phyloP scores from a whole-genome alignment of 2,329 filamentous ascomycete genomes.

The Epichloe festucae region DNA sequence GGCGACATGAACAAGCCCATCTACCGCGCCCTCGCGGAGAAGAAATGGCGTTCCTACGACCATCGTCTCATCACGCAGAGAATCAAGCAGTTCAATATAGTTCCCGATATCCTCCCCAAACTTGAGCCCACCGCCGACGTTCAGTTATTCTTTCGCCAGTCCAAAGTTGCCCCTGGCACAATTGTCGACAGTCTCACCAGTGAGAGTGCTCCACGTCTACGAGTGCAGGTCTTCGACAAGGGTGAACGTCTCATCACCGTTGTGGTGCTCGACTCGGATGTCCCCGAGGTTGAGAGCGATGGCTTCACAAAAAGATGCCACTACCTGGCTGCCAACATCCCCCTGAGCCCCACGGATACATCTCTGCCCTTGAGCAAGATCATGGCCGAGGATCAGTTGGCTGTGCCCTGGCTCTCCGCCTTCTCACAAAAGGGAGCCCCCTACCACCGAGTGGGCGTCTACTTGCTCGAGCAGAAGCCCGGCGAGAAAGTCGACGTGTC shows the following conservation, averaged over 20 bases:
- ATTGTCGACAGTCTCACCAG: constrained; percentile 64
- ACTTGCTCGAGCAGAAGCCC: constrained; percentile 68
- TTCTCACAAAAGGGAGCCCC: constrained; percentile 76
- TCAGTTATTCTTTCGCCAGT: constrained; percentile 63
- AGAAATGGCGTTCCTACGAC: constrained; percentile 78
- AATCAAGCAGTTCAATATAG: constrained; percentile 71
- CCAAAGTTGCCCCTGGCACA: constrained; percentile 60
- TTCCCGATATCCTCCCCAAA: constrained; percentile 75
- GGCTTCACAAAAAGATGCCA: constrained; percentile 72
- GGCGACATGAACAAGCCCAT: constrained; percentile 94
- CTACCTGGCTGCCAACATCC: constrained; percentile 62
- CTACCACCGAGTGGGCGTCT: constrained; percentile 78
- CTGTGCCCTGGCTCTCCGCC: constrained; percentile 71
- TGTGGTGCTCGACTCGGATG: constrained; percentile 79
- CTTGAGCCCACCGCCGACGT: constrained; percentile 71
- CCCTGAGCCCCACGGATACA: constrained; percentile 38
- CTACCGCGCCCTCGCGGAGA: constrained; percentile 78
- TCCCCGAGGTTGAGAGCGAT: constrained; percentile 66
- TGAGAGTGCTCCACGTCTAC: constrained; percentile 60
- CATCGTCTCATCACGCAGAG: constrained; percentile 71
- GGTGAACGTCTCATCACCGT: constrained; percentile 75
- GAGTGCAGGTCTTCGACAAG: constrained; percentile 72
- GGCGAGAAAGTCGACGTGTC: constrained; percentile 43
- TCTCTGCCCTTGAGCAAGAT: constrained; percentile 54
- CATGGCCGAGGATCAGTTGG: constrained; percentile 49